A percentile compares a stretch with the other conserved stretches of the same genome.
Evolutionary conservation across 371 early-diverging fungal genomes (phyloP).

Genomic region (Smittium culicis): DNA sequence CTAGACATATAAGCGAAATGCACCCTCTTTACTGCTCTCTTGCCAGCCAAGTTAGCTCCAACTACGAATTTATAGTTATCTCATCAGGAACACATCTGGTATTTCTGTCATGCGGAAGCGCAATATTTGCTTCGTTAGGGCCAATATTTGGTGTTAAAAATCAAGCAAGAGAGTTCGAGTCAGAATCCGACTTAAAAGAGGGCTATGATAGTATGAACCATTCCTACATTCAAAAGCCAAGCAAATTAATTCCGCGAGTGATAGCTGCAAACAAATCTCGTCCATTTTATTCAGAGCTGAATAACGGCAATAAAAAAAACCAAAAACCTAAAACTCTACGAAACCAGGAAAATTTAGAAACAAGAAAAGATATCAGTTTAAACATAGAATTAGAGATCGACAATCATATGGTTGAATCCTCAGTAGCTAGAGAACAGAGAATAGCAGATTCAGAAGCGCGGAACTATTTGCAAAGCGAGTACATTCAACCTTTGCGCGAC

Average conservation of each 20-base stretch:
- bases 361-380: not conserved
- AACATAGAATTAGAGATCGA: not conserved
- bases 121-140: not conserved
- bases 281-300: not conserved
- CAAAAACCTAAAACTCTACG: not conserved
- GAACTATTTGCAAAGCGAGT: not conserved
- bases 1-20: not conserved
- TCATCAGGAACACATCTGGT: conserved; percentile 1
- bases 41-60: not conserved
- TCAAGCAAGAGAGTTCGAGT: not conserved
- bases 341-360: not conserved
- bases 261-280: not conserved
- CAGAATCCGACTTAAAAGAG: not conserved
- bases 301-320: not conserved
- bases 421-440: not conserved
- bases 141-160: not conserved
- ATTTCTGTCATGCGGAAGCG: not conserved
- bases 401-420: not conserved
- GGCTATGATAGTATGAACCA: too few species aligned
- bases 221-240: too few species aligned
- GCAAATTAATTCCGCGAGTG: not conserved
- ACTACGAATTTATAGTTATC: conserved; percentile 3
- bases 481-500: not conserved
- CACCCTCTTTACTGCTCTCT: conserved; percentile 8
- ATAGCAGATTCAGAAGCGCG: not conserved